These are phyloP conservation scores for Malus fusca DNA, from an alignment of 306 rosid species.

Conservation along the genomic window DNA sequence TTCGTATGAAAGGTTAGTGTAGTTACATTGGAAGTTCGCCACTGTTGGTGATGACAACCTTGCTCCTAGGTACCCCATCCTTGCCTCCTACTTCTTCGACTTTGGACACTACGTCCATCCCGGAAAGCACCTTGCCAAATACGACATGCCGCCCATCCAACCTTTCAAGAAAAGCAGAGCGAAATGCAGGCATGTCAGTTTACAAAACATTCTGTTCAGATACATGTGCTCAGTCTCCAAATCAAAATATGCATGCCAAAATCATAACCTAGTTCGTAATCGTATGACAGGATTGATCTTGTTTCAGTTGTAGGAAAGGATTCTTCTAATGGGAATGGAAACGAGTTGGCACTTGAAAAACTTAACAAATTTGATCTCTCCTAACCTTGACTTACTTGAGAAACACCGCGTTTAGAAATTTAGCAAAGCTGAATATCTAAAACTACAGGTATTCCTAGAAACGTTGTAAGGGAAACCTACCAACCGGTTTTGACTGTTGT, in stretches of 20 bases:
- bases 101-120: constrained; percentile 47
- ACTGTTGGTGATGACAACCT: constrained; percentile 38
- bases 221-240: background rate
- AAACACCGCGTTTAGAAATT: background rate
- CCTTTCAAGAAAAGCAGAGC: constrained; percentile 33
- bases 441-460: background rate
- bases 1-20: background rate
- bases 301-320: background rate
- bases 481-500: constrained; percentile 76
- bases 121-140: constrained; percentile 46
- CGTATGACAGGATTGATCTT: background rate
- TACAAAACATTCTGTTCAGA: background rate
- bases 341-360: background rate
- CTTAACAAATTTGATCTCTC: background rate
- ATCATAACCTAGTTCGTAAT: background rate
- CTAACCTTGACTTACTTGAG: background rate
- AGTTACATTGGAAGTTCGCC: constrained; percentile 38
- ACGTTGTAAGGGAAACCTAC: constrained; percentile 22
- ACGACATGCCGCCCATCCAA: constrained; percentile 78
- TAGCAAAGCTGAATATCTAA: too few relatives aligned
- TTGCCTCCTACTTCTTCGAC: constrained; percentile 38
- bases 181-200: constrained; percentile 8
- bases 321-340: background rate
- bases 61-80: constrained; percentile 27
- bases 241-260: background rate